Evolutionary conservation across 208 protist species (phyloP), one percentile per base, ranked within the genome.

Genomic region (Plasmodiophora brassicae): DNA sequence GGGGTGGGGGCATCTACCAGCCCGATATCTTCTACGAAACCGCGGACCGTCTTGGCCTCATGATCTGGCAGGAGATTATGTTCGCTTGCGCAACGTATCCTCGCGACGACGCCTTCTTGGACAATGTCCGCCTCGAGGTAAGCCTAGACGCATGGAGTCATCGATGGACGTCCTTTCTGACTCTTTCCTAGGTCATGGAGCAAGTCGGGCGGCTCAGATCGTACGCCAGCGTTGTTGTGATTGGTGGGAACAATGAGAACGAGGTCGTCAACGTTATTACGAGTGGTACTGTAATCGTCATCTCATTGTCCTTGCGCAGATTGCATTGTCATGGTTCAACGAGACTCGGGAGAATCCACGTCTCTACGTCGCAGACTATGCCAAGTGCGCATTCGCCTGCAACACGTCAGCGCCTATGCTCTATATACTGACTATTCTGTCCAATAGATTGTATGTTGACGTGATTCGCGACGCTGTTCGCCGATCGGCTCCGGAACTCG

Each of bases 31-130:
- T 96, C 45, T 96, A 95, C 87, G 89, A 95, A 0, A 1, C 91
- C 0, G 92, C 91, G 71, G 94, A 96, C 83, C 32, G 89, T 28
- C 45, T 90, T 28, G 94, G 94, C 22, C 43, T 96, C 0, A 41
- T 96, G 28, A 86, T 96, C 8, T 95, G 93, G 94, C 93, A 95
- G 45, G 94, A 95, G 71, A 84, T 94, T 0, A 94, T 95, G 93
- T 95, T 95, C 54, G 93, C 92, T 0, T 95, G 94, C 87, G 91
- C 78, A 1, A 91, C 87, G 46, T 94, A 95, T 84, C 94, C 94
- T 36, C 46, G 45, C 20, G 43, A 44, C 22, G 39, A 85, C 5
- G 10, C 35, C n/a, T 86, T 90, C 22, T 36, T 88, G 10, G 32
- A 44, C 8, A 44, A 44, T 45, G 83, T 53, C 39, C 38, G 35